Evolutionary conservation across 2,329 filamentous ascomycete species (phyloP), one percentile per base, ranked within the genome.

Genomic region (Cladosporium sp.): DNA sequence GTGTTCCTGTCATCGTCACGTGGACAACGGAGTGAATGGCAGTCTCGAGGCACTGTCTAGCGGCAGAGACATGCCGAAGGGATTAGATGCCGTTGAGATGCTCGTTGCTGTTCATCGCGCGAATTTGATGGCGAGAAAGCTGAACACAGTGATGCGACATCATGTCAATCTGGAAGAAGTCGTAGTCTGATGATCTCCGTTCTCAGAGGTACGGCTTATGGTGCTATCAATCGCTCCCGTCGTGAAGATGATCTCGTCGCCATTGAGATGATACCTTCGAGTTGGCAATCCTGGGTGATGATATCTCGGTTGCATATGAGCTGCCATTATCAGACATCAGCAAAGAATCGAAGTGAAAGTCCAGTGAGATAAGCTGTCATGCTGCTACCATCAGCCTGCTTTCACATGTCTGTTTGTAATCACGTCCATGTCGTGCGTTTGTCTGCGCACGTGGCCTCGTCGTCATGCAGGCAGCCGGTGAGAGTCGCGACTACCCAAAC

Each of bases 401-500:
- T 53, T 25, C 25, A 51, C 48, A 6, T 51, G 26, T 10, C 48
- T 2, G 36, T 60, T 49, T 49, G 58, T 60, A n/a, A n/a, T n/a
- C n/a, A n/a, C 16, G 13, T 58, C 16, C 49, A 14, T 10, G 39
- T 28, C n/a, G n/a, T 30, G 26, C 43, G 58, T 60, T 60, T 60
- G 58, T n/a, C 14, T 13, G 16, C 10, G 39, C 39, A 54, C 30
- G 51, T 30, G 51, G 26, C 18, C 26, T 6, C 51, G 39, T 46
- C 43, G 39, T 46, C 43, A 60, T 60, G 58, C 58, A 60, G 43
- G 39, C 39, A 49, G 6, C 58, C 58, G 51, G 10, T n/a, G 28
- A 54, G 28, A 54, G 51, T 54, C 51, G 58, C 23, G 58, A 60
- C 58, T 60, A 51, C 43, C 57, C 34, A 26, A 16, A 25, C 58